These are phyloP conservation scores for Dendrocalamus latiflorus DNA, from an alignment of 202 grass and related monocot genomes.

Conservation along the genomic window DNA sequence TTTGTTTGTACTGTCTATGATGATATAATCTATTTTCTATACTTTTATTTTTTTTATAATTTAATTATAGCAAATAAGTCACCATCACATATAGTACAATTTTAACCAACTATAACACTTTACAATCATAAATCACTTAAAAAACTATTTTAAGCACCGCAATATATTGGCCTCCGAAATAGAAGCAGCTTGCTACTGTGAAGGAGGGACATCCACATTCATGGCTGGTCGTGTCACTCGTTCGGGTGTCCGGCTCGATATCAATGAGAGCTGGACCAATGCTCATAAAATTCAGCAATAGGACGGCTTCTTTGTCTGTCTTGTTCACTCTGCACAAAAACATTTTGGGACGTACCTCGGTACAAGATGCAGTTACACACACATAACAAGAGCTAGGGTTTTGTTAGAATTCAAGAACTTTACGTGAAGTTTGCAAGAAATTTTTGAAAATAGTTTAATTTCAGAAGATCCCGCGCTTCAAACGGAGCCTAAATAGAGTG, in stretches of 20 bases:
- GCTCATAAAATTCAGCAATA: background rate
- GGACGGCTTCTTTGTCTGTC: background rate
- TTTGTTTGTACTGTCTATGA: too few relatives aligned
- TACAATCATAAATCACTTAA: too few relatives aligned
- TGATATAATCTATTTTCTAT: too few relatives aligned
- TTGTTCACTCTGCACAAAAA: background rate
- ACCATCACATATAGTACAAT: too few relatives aligned
- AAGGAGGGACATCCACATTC: background rate
- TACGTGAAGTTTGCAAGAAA: background rate
- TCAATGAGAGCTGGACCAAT: background rate
- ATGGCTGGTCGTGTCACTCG: background rate
- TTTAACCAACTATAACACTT: fast-evolving
- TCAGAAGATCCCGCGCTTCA: background rate
- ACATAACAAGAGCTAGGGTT: background rate
- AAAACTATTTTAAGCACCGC: too few relatives aligned
- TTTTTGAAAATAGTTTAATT: too few relatives aligned
- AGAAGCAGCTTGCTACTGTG: background rate
- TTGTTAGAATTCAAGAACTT: background rate
- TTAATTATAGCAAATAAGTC: too few relatives aligned
- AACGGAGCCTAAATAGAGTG: background rate
- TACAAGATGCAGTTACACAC: background rate
- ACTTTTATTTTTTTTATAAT: too few relatives aligned
- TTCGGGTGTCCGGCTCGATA: background rate
- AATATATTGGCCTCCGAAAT: background rate
- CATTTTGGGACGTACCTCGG: background rate